Conservation (phyloP, 441 rosid genomes). For the Syzygium syzygioides region DNA sequence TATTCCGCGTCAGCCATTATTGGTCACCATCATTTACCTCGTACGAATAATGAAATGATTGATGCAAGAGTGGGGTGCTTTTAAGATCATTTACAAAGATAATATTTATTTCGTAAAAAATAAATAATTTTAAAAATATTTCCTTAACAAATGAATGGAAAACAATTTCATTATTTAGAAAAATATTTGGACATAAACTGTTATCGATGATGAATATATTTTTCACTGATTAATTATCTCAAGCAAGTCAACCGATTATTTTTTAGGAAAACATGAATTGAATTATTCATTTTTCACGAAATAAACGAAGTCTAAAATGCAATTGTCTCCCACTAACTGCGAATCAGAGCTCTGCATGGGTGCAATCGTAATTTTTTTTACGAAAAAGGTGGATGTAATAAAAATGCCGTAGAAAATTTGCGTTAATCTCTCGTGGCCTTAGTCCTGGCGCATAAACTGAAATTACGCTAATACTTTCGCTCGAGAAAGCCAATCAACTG, state of each 20-base stretch:
- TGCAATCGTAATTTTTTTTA: not conserved
- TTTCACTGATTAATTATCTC: accelerated
- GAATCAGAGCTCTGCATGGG: not conserved
- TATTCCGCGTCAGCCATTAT: not conserved
- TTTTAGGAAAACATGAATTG: not conserved
- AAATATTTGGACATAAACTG: not conserved
- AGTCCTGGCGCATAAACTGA: not conserved
- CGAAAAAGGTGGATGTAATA: not conserved
- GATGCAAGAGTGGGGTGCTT: not conserved
- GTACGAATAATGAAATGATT: not conserved
- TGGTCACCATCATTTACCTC: not conserved
- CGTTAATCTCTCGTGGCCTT: not conserved
- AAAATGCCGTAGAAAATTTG: not conserved
- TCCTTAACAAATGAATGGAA: not conserved
- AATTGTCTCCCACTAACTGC: accelerated
- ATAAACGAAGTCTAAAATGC: not conserved
- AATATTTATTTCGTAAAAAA: too few relatives aligned
- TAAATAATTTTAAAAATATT: not conserved
- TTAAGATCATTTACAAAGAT: not conserved
- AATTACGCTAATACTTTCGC: not conserved
- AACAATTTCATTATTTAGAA: not conserved
- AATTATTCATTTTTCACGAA: not conserved
- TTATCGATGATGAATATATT: accelerated
- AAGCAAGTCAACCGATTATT: not conserved
- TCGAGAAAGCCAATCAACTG: not conserved